Base-by-base conservation (phyloP, 2,329 filamentous ascomycete genomes). In the Leptosphaerulina australis region DNA sequence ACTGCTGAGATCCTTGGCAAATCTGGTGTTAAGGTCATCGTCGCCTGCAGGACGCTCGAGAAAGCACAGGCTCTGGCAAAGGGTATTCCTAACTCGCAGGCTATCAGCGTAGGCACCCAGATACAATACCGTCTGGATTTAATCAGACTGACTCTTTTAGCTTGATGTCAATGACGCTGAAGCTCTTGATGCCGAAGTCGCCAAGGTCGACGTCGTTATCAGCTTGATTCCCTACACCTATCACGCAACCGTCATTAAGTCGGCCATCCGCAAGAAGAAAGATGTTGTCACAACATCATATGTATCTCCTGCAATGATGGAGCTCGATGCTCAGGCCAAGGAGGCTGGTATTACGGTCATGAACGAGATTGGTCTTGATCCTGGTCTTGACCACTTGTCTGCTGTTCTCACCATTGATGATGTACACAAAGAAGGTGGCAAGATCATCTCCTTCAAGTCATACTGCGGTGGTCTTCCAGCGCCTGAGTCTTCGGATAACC, bases 251-350 rank as follows among this genome's bases (percentile, higher is more conserved):
- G 91, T 97, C 67, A 95, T 97, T 84, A 93, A 96, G 83, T 86
- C 88, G 26, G 93, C 91, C 58, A 97, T 97, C 77, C 84, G 87
- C 68, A 83, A 87, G 68, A 97, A 96, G 88, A 96, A 93, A 83
- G 80, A 97, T 79, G 91, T 97, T 54, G 92, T 97, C 69, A 97
- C 93, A 51, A 97, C 93, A 22, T 91, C 86, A 60, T 97, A 97
- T 71, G 89, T 96, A 62, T 95, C 90, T 4, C 91, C 91, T 3
- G 90, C 90, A 59, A 97, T 97, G 91, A 76, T 87, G 77, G 93
- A 92, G 79, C 85, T 97, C 40, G 88, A 97, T 67, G 80, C 86
- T 65, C 79, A 88, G 64, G 85, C 83, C 73, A 96, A 96, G 82
- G 88, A 88, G 57, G 93, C 93, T 14, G 92, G 91, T 55, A 97